Evolutionary conservation across 768 basidiomycete genomes (phyloP), one percentile per base, ranked within the genome.

Genomic region (Psilocybe cubensis): DNA sequence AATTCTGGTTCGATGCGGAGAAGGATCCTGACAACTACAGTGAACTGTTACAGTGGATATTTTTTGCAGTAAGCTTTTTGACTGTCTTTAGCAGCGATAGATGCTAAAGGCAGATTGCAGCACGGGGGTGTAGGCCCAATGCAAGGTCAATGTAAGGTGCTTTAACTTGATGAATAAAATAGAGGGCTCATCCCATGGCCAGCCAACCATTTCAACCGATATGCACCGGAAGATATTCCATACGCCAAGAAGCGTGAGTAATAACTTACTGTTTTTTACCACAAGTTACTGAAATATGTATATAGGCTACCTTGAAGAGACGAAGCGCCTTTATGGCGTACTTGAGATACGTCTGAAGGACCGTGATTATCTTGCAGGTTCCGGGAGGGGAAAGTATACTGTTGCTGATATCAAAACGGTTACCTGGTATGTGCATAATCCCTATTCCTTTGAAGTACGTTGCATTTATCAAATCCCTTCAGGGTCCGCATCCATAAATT

Each of bases 51-150:
- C 92, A 92, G 66, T 96, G 92, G 94, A 85, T 94, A 50, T 92
- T 94, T 76, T 95, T 94, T 62, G 82, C 86, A 12, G 88, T 88
- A 59, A 54, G 68, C 57, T n/a, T 33, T 12, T 6, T 18, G 14
- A 12, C 45, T 50, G 14, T 33, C 17, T 24, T 44, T 18, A 24
- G 25, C 14, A 23, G 7, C 41, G 20, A 28, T 33, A 33, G 12
- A 40, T 49, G 2, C 7, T 14, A 27, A 24, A 10, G 46, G 41
- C 18, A 43, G 20, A 53, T 56, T 58, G 27, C 67, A 91, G 87
- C 89, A 92, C 67, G 91, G 89, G 1, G 91, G 88, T 23, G 71
- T 92, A 21, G 91, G 91, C 24, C 91, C 92, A n/a, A 94, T 93
- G 90, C 91, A 94, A 76, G 89, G 91, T 27, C 89, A 92, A 74